phyloP scores from a whole-genome alignment of 2,329 filamentous ascomycete species.

The Alternaria sp. region DNA sequence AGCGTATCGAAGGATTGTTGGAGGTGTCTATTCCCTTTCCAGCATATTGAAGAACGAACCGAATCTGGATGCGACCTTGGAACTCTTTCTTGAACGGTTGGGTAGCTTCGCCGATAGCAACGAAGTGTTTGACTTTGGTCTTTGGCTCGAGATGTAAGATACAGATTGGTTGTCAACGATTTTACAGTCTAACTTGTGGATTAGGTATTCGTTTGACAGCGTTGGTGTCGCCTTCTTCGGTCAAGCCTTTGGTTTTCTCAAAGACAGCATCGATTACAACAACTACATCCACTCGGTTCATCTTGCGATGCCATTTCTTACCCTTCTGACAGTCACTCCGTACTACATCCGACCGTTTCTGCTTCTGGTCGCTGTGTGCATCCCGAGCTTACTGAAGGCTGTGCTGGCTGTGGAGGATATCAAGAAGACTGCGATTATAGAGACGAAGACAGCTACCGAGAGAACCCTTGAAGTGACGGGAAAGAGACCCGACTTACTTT shows the following conservation, averaged over 20 bases:
- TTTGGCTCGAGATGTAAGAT: constrained; percentile 30
- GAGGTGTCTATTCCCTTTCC: constrained; percentile 20
- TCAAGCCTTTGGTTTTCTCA: constrained; percentile 28
- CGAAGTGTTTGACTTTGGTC: constrained; percentile 19
- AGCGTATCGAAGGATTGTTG: constrained; percentile 17
- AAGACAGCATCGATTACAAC: constrained; percentile 25
- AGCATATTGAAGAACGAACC: constrained; percentile 23
- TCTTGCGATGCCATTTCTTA: constrained; percentile 37
- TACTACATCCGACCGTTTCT: constrained; percentile 12
- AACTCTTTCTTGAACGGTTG: constrained; percentile 15
- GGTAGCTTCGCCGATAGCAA: constrained; percentile 19
- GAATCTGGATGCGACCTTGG: constrained; percentile 15
- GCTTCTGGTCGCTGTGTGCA: constrained; percentile 10
- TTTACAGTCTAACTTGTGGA: background rate
- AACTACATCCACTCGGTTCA: constrained; percentile 41
- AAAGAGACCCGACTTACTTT: constrained; percentile 38
- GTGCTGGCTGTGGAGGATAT: constrained; percentile 24
- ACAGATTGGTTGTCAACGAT: background rate
- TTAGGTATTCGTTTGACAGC: constrained; percentile 29
- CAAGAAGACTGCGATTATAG: constrained; percentile 19
- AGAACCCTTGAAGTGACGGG: constrained; percentile 14
- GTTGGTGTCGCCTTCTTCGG: constrained; percentile 24
- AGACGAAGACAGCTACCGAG: constrained; percentile 18
- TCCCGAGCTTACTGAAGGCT: constrained; percentile 32
- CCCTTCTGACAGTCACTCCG: constrained; percentile 16